Evolutionary conservation across 306 rosid species (phyloP), one percentile per base, ranked within the genome.

Genomic region (Styphnolobium japonicum): DNA sequence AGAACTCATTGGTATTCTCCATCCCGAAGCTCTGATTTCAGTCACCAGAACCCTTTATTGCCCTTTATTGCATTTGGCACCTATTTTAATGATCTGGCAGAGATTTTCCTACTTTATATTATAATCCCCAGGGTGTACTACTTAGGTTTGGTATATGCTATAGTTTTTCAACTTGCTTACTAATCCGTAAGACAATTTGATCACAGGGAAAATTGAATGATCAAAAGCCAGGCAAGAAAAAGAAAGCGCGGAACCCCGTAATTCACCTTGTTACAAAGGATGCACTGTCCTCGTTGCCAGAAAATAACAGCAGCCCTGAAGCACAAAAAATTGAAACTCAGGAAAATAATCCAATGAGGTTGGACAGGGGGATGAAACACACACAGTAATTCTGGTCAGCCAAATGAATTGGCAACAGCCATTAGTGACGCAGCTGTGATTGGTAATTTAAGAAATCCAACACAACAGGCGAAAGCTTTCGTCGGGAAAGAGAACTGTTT

Each of bases 1-100:
- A 91, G 67, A 95, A 95, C 87, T 81, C 84, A 51, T 14, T 86
- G 93, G 95, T 92, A 88, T 27, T 85, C 76, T 80, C 53, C 71
- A 40, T 62, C 39, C 65, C 23, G 10, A 55, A 69, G 36, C 57
- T 80, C n/a, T 56, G 18, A 64, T 77, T 22, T 66, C 48, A 51
- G 22, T 77, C 56, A 51, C 19, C 27, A 48, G 11, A 63, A 36
- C 53, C 21, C 49, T 75, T 31, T 68, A 18, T 56, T 71, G 68
- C 53, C 21, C 49, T 75, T 31, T 68, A 18, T 56, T 71, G 68
- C 70, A 37, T 61, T 62, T 48, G 45, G 12, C 79, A 42, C 37
- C 73, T 63, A 45, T 63, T 80, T 25, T 55, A 77, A 36, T 49
- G 11, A 6, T 16, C 43, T 21, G 37, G 36, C 43, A 53, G 36